Base-by-base conservation (phyloP, 257 asterid species). In the Fraxinus americana region DNA sequence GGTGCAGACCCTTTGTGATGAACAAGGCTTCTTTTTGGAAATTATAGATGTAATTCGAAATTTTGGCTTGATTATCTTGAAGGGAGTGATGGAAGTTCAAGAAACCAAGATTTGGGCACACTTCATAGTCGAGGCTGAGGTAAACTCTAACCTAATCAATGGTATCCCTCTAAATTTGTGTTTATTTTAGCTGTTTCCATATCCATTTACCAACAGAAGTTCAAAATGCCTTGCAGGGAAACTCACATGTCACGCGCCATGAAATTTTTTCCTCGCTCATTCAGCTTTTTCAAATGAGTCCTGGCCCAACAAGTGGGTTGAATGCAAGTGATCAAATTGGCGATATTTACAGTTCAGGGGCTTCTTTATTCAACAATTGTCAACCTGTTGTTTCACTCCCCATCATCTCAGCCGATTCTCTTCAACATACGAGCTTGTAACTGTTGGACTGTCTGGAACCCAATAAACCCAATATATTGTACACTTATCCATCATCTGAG, bases 101-200 rank as follows among this genome's bases (percentile, higher is more conserved):
- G 92, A 88, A 78, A 75, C 84, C 14, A 89, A 87, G 86, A 82
- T 89, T 82, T 86, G 92, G 94, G 98, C 90, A 1, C 95, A 81
- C 80, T 94, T 92, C 83, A 82, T 89, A 67, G 98, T 94, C 43
- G 92, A 90, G 80, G 80, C 92, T 39, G 92, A 91, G 97, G 98
- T 90, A 83, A 76, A 79, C 25, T 34, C 71, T 1, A 34, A 65
- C 25, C 76, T 74, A 27, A 14, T n/a, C 30, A 68, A 68, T 16
- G 35, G 16, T 57, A 57, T 36, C 16, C 7, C 70, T 45, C 8
- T 39, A 43, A 6, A n/a, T 48, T 19, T 79, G 23, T 74, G 35
- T 67, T 75, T 71, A 23, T 57, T 71, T 32, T 74, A 19, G 27
- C 63, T 16, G 63, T 36, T 78, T 16, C 52, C 52, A 10, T 43